phyloP scores from a whole-genome alignment of 1,284 basidiomycete species.

The Fomes fomentarius region DNA sequence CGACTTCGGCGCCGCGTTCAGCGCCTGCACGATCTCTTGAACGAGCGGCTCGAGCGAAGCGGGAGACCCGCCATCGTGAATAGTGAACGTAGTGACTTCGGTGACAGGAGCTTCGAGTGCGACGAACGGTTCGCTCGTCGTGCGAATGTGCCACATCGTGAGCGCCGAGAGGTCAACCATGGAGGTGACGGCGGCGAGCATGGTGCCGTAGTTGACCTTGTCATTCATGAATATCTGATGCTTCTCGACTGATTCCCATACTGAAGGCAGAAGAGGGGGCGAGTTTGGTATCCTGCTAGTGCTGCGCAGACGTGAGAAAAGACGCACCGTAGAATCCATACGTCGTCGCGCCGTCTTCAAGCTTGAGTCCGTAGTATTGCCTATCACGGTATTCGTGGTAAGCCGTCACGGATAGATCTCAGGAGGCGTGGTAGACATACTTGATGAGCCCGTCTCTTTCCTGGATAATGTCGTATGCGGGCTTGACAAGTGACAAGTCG shows the following conservation, averaged over 20 bases:
- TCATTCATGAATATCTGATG: conserved; percentile 23
- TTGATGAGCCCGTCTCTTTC: neutral
- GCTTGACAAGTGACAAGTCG: neutral
- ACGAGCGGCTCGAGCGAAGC: neutral
- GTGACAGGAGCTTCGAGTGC: conserved; percentile 24
- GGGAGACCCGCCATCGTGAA: conserved; percentile 1
- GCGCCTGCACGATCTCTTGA: neutral
- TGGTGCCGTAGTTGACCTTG: conserved; percentile 16
- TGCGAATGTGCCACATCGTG: conserved; percentile 23
- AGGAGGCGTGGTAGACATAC: neutral
- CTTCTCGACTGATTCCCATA: conserved; percentile 14
- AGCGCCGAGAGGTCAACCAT: conserved; percentile 8
- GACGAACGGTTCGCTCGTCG: conserved; percentile 21
- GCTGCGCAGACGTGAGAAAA: neutral
- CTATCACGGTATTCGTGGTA: too few relatives aligned
- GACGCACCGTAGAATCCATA: neutral
- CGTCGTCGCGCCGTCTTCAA: neutral
- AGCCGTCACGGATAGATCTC: too few relatives aligned
- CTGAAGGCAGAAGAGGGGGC: neutral
- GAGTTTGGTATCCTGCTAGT: neutral
- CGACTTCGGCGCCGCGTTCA: neutral
- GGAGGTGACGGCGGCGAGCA: conserved; percentile 3
- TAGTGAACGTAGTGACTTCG: conserved; percentile 22
- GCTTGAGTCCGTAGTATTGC: neutral
- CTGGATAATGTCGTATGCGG: neutral